These are phyloP conservation scores for Debaryomyces sp. DNA, from an alignment of 1,139 yeast genomes.

Conservation along the genomic window DNA sequence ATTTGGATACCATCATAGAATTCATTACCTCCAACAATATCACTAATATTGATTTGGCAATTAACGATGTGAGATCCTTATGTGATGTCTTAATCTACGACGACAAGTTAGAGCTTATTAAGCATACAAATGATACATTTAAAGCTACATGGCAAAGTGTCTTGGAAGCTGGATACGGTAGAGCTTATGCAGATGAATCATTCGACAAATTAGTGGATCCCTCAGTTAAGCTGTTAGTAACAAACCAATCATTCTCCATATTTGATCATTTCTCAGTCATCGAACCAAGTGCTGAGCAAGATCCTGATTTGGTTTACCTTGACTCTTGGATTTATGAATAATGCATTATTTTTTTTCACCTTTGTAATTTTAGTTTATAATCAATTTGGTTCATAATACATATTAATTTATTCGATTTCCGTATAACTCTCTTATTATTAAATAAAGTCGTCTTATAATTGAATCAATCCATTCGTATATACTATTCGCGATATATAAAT, in stretches of 20 bases:
- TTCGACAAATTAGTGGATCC: slow-evolving; percentile 14
- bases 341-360: slow-evolving; percentile 3
- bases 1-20: slow-evolving; percentile 69
- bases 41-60: slow-evolving; percentile 77
- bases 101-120: slow-evolving; percentile 73
- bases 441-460: not conserved
- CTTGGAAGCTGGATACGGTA: slow-evolving; percentile 61
- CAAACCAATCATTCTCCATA: slow-evolving; percentile 30
- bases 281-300: slow-evolving; percentile 34
- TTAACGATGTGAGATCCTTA: slow-evolving; percentile 73
- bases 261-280: slow-evolving; percentile 39
- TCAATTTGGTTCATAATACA: not conserved
- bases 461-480: not conserved
- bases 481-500: not conserved
- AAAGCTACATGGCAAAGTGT: slow-evolving; percentile 65
- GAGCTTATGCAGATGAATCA: slow-evolving; percentile 32
- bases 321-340: slow-evolving; percentile 43
- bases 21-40: slow-evolving; percentile 77
- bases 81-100: slow-evolving; percentile 90
- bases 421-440: not conserved
- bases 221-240: slow-evolving; percentile 15
- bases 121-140: slow-evolving; percentile 51
- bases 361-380: slow-evolving; percentile 1
- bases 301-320: slow-evolving; percentile 40
- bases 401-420: not conserved